phyloP scores from a whole-genome alignment of 2,329 filamentous ascomycete genomes.

The Metarhizium anisopliae region DNA sequence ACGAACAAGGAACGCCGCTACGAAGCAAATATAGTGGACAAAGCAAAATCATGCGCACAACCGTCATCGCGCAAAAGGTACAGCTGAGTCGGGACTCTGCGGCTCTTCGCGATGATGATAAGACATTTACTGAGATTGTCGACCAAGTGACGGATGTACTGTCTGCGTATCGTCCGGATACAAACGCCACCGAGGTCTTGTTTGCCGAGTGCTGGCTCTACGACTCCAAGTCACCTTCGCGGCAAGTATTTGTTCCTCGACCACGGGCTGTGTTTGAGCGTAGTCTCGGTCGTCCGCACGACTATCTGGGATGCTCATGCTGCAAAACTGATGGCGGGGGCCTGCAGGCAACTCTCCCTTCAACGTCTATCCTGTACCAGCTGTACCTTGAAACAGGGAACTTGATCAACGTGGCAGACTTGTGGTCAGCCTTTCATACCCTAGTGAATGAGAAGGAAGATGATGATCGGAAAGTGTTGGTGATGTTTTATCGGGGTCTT shows the following conservation, averaged over 20 bases:
- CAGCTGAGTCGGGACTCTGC: constrained; percentile 69
- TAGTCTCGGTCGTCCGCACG: constrained; percentile 62
- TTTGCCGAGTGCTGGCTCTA: constrained; percentile 70
- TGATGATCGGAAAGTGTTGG: constrained; percentile 51
- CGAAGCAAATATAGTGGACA: constrained; percentile 69
- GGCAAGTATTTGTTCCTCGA: constrained; percentile 66
- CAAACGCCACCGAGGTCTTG: constrained; percentile 34
- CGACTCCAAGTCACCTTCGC: constrained; percentile 59
- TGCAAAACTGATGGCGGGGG: constrained; percentile 43
- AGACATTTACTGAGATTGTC: constrained; percentile 58
- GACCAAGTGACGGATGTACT: constrained; percentile 32
- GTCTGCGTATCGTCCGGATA: constrained; percentile 14
- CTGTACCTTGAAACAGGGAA: constrained; percentile 69
- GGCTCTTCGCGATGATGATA: constrained; percentile 60
- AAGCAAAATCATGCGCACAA: constrained; percentile 62
- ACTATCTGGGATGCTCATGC: constrained; percentile 68
- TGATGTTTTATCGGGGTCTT: constrained; percentile 75
- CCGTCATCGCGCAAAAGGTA: constrained; percentile 72
- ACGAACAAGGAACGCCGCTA: constrained; percentile 40
- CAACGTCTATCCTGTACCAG: constrained; percentile 67
- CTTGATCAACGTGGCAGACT: constrained; percentile 69
- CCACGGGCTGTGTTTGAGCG: constrained; percentile 64
- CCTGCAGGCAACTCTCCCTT: constrained; percentile 53
- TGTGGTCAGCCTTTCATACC: constrained; percentile 68
- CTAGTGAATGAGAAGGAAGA: constrained; percentile 41